These are phyloP conservation scores for Tuber microsphaerosporum DNA, from an alignment of 495 filamentous ascomycete genomes.

Conservation along the genomic window DNA sequence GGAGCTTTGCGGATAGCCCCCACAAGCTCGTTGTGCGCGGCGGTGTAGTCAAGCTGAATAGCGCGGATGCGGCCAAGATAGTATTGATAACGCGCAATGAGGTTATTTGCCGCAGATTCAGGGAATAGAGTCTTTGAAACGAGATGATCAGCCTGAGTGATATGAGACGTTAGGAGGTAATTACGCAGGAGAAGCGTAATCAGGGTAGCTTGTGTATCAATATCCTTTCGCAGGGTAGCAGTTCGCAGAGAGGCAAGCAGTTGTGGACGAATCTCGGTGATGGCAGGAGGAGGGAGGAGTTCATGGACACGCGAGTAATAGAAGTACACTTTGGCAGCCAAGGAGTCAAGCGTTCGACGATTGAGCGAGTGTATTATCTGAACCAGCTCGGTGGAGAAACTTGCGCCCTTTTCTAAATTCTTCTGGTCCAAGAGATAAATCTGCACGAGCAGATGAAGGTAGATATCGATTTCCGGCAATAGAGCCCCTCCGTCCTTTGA, in stretches of 20 bases:
- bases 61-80: slow-evolving; percentile 93
- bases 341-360: slow-evolving; percentile 84
- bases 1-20: slow-evolving; percentile 91
- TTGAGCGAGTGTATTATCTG: slow-evolving; percentile 81
- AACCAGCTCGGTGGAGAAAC: slow-evolving; percentile 73
- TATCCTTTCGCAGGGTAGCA: slow-evolving; percentile 87
- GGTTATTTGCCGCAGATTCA: slow-evolving; percentile 86
- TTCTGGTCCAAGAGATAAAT: slow-evolving; percentile 83
- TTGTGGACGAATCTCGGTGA: slow-evolving; percentile 73
- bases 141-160: slow-evolving; percentile 89
- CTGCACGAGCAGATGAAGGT: slow-evolving; percentile 80
- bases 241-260: slow-evolving; percentile 84
- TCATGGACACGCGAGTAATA: slow-evolving; percentile 94
- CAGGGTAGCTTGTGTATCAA: slow-evolving; percentile 90
- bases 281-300: slow-evolving; percentile 77
- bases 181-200: slow-evolving; percentile 91
- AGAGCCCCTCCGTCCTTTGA: slow-evolving; percentile 56
- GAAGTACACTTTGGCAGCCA: slow-evolving; percentile 93
- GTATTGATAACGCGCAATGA: slow-evolving; percentile 92
- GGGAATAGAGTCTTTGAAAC: slow-evolving; percentile 94
- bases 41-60: slow-evolving; percentile 90
- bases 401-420: slow-evolving; percentile 65
- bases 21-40: slow-evolving; percentile 88
- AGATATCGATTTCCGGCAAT: slow-evolving; percentile 85
- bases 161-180: slow-evolving; percentile 92